A percentile compares a stretch with the other conserved stretches of the same genome.
Conservation (phyloP, 139 green algal genomes). For the Auxenochlorella pyrenoidosa region DNA sequence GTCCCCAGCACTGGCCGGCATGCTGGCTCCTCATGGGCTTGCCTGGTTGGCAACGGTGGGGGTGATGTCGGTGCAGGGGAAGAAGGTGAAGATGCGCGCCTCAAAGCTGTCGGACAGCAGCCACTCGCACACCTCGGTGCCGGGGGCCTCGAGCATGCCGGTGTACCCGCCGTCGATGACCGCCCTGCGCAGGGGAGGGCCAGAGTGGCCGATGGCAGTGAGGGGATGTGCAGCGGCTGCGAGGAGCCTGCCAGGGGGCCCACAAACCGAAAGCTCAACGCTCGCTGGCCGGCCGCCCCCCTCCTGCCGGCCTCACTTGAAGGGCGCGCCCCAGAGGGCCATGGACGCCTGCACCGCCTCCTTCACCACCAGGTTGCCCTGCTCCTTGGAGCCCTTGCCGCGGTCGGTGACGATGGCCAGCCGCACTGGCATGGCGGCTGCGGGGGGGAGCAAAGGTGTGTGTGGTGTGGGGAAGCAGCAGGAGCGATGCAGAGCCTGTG, state of each 20-base stretch:
- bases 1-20: background rate
- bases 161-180: slow-evolving; percentile 58
- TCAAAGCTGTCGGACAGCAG: slow-evolving; percentile 62
- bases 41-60: slow-evolving; percentile 32
- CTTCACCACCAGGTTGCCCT: slow-evolving; percentile 91
- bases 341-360: slow-evolving; percentile 82
- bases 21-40: background rate
- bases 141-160: slow-evolving; percentile 66
- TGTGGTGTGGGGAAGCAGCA: too few species aligned
- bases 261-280: too few species aligned
- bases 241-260: too few species aligned
- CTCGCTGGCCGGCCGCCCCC: background rate
- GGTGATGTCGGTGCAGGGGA: slow-evolving; percentile 65
- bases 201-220: too few species aligned
- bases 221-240: too few species aligned
- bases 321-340: slow-evolving; percentile 75
- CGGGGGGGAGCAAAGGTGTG: background rate
- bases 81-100: slow-evolving; percentile 71
- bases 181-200: slow-evolving; percentile 44
- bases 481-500: too few species aligned
- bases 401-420: slow-evolving; percentile 58
- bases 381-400: slow-evolving; percentile 70
- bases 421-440: slow-evolving; percentile 27
- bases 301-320: too few species aligned
- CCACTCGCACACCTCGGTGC: slow-evolving; percentile 68